phyloP scores from a whole-genome alignment of 371 early-diverging fungal species.

The Mortierella sp. region DNA sequence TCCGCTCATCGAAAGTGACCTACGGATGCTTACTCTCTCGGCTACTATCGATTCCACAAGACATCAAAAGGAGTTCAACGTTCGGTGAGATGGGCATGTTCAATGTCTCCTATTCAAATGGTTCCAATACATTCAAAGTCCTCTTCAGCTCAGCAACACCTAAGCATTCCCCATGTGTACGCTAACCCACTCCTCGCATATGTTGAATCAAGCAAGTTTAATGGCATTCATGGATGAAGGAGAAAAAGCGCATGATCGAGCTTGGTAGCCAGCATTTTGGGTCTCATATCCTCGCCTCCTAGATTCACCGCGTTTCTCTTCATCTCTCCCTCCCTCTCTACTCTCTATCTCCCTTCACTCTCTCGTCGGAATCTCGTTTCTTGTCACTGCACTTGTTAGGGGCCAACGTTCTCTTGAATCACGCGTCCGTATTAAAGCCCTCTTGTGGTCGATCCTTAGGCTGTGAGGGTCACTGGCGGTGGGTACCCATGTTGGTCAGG shows the following conservation, averaged over 20 bases:
- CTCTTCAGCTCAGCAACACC: not conserved
- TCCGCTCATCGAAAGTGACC: not conserved
- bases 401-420: not conserved
- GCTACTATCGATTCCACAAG: not conserved
- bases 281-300: not conserved
- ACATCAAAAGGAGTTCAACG: not conserved
- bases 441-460: constrained; percentile 3
- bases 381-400: constrained; percentile 3
- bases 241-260: not conserved
- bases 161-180: too few relatives aligned
- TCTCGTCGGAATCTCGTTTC: not conserved
- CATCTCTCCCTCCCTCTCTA: not conserved
- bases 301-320: not conserved
- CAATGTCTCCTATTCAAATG: not conserved
- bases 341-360: not conserved
- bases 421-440: not conserved
- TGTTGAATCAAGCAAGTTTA: not conserved
- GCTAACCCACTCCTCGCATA: not conserved
- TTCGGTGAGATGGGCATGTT: not conserved
- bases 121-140: too few relatives aligned
- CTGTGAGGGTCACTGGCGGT: not conserved
- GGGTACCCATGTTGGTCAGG: not conserved
- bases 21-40: constrained; percentile 1
- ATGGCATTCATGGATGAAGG: not conserved
- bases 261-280: not conserved